Conservation (phyloP, 2,329 filamentous ascomycete species). For the Fusarium nygamai region DNA sequence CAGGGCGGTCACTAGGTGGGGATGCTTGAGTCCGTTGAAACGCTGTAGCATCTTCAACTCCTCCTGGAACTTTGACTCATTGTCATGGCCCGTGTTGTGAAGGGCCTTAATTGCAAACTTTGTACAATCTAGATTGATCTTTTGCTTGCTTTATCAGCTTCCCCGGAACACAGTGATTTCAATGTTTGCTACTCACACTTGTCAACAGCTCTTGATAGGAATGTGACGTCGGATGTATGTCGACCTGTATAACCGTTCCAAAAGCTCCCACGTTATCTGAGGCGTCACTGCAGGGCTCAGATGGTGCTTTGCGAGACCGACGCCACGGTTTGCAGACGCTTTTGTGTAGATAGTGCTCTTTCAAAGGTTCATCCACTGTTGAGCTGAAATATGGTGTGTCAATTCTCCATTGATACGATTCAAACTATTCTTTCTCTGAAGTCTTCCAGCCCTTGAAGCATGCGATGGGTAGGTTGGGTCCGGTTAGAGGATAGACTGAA, state of each 20-base stretch:
- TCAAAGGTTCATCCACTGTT: neutral
- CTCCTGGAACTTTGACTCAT: neutral
- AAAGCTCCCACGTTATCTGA: neutral
- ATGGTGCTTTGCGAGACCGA: neutral
- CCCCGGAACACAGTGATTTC: too few species aligned
- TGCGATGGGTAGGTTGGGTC: neutral
- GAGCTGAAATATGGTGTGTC: neutral
- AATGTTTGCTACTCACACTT: neutral
- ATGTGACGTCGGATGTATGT: neutral
- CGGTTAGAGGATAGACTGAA: neutral
- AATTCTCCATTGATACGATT: neutral
- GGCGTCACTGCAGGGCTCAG: accelerated
- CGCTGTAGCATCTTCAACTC: too few species aligned
- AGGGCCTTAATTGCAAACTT: neutral
- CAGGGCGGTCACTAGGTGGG: too few species aligned
- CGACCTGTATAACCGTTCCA: neutral
- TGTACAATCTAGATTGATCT: neutral
- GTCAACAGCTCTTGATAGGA: neutral
- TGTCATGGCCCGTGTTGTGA: neutral
- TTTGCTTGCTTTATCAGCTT: neutral
- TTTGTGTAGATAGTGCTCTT: neutral
- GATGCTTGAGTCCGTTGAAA: too few species aligned
- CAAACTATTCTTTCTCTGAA: neutral
- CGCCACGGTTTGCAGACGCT: neutral
- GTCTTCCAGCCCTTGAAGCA: neutral